A percentile compares a stretch with the other conserved stretches of the same genome.
These are phyloP conservation scores for Chlamydomonas asymmetrica DNA, from an alignment of 139 green algal species.

Conservation along the genomic window DNA sequence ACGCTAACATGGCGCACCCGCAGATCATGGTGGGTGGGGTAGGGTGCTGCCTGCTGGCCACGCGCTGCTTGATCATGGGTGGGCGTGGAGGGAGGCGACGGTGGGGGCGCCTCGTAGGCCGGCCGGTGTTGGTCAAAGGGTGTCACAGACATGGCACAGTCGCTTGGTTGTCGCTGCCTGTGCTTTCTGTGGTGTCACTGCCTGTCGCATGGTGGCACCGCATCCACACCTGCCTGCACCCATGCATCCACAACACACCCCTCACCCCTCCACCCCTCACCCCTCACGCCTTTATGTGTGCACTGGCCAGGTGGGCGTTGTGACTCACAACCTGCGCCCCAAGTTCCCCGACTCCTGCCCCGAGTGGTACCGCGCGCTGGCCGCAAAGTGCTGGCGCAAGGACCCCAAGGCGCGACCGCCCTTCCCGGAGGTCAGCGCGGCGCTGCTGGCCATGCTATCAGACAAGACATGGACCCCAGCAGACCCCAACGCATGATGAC, in stretches of 20 bases:
- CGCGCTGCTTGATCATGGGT: too few species aligned
- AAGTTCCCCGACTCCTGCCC: constrained; percentile 47
- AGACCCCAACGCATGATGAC: too few species aligned
- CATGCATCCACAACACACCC: not conserved
- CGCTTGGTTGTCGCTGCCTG: too few species aligned
- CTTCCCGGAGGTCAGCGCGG: constrained; percentile 31
- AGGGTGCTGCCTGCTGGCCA: too few species aligned
- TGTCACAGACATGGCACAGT: too few species aligned
- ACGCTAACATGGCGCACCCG: constrained; percentile 52
- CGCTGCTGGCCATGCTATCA: constrained; percentile 18
- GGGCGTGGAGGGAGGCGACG: too few species aligned
- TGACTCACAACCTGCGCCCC: constrained; percentile 53
- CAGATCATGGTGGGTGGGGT: constrained; percentile 56
- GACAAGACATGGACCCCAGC: constrained; percentile 27
- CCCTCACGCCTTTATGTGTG: not conserved
- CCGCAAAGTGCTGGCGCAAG: constrained; percentile 52
- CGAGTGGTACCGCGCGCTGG: constrained; percentile 49
- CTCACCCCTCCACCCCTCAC: not conserved
- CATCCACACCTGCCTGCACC: too few species aligned
- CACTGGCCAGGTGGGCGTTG: constrained; percentile 46
- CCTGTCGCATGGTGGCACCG: too few species aligned
- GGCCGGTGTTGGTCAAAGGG: too few species aligned
- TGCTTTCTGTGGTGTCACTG: too few species aligned
- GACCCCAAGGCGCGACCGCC: constrained; percentile 42
- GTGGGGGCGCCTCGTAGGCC: too few species aligned